phyloP scores from a whole-genome alignment of 2,329 filamentous ascomycete species.

The Penicillium hesseltinei region DNA sequence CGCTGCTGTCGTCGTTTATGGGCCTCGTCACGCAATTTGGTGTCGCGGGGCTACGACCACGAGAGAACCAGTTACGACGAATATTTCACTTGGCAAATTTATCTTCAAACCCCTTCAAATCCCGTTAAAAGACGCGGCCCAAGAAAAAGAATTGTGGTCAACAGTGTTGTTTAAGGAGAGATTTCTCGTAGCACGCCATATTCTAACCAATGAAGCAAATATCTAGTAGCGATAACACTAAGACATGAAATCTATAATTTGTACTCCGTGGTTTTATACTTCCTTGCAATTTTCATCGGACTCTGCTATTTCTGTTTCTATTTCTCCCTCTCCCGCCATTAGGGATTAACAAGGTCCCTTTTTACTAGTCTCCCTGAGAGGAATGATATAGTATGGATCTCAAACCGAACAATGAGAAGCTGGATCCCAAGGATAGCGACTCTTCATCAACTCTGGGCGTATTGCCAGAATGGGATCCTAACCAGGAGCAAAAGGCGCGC shows the following conservation, averaged over 20 bases:
- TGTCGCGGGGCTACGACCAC: background rate
- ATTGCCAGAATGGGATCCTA: background rate
- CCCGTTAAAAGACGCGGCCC: background rate
- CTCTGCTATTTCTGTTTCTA: background rate
- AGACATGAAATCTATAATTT: background rate
- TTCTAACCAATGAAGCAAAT: background rate
- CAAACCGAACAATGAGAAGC: background rate
- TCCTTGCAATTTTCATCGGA: background rate
- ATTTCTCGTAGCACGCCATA: background rate
- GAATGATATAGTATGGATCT: background rate
- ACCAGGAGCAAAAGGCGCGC: background rate
- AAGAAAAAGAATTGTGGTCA: background rate
- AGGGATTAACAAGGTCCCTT: background rate
- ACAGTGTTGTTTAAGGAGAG: background rate
- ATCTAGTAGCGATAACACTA: background rate
- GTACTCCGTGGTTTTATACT: background rate
- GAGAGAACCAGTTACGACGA: background rate
- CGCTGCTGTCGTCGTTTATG: background rate
- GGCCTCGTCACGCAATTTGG: background rate
- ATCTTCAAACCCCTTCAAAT: background rate
- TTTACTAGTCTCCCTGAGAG: background rate
- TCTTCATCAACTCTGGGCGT: background rate
- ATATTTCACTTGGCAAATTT: background rate
- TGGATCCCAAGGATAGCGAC: background rate
- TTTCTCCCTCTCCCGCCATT: background rate